Conservation (phyloP, 768 basidiomycete species). For the Lactarius psammicola region DNA sequence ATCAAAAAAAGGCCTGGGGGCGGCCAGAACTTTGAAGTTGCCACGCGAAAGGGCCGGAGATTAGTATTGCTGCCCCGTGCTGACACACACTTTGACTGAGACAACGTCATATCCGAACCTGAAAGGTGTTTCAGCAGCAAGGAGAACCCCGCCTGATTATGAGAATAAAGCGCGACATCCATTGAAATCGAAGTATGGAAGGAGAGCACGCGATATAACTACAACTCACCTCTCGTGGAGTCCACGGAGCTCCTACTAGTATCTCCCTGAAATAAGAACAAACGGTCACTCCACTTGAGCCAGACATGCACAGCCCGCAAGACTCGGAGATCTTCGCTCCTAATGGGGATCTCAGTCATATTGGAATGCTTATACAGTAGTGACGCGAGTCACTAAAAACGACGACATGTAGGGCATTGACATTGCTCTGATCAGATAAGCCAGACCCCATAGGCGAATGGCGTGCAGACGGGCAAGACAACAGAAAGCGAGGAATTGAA, state of each 20-base stretch:
- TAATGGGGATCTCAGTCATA: not conserved
- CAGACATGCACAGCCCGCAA: not conserved
- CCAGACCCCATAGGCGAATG: too few species aligned
- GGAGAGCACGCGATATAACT: not conserved
- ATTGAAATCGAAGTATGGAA: not conserved
- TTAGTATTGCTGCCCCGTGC: not conserved
- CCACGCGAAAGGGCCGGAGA: too few species aligned
- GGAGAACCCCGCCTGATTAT: not conserved
- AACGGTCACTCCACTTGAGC: not conserved
- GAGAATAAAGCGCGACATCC: not conserved
- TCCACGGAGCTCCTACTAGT: slow-evolving; percentile 17
- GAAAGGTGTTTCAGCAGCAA: slow-evolving; percentile 29
- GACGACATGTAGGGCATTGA: too few species aligned
- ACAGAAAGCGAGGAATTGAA: too few species aligned
- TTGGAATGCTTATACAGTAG: not conserved
- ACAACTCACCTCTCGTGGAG: slow-evolving; percentile 4
- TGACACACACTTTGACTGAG: slow-evolving; percentile 26
- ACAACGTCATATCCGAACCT: slow-evolving; percentile 28
- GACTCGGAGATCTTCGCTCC: not conserved
- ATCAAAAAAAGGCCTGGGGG: too few species aligned
- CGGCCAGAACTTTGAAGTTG: slow-evolving; percentile 39
- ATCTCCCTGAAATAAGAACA: slow-evolving; percentile 6
- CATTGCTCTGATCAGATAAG: too few species aligned
- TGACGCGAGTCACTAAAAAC: too few species aligned
- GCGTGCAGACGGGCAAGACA: too few species aligned